Base-by-base conservation (phyloP, 1,284 basidiomycete genomes). In the Cutaneotrichosporon sp. region DNA sequence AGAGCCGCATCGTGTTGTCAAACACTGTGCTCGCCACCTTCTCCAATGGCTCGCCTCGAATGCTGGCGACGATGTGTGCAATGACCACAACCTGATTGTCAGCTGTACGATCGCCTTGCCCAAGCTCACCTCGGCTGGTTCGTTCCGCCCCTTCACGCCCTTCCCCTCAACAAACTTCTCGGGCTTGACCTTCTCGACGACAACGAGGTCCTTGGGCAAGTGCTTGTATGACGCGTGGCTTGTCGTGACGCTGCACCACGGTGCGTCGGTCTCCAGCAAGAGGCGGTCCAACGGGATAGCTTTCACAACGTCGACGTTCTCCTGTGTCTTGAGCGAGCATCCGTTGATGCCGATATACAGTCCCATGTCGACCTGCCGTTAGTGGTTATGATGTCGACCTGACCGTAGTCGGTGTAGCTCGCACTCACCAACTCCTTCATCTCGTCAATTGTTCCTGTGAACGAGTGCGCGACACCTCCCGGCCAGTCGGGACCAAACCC, bases 401-500 rank as follows among this genome's bases (percentile, higher is more conserved):
- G n/a, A 18, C 4, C 3, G 26, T 11, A 21, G 32, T 11, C 8
- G 16, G 34, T 3, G 34, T 3, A 32, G n/a, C 47, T n/a, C 8
- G 21, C 4, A 53, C 58, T 42, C 38, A 60, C 58, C 9, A 91
- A 80, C 73, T 95, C 90, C 9, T 81, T 73, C 55, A 86, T 86
- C 76, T 95, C 91, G 30, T 84, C 83, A 1, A 75, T 69, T 0
- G 85, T 86, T 0, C 92, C 92, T 0, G 91, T 93, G 78, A 93
- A 93, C 70, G 89, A 90, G 78, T 95, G 93, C 9, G 92, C 91
- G 9, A 94, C 91, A 0, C 90, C 91, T 11, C 89, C 86, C 62
- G 87, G 81, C 65, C 84, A 83, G 64, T 88, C 87, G 0, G 22
- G 46, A 40, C 64, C 69, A 70, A 70, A 76, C 40, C 74, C 71